A percentile compares a stretch with the other conserved stretches of the same genome.
Conservation (phyloP, 1,284 basidiomycete genomes). For the Peniophora sp. region DNA sequence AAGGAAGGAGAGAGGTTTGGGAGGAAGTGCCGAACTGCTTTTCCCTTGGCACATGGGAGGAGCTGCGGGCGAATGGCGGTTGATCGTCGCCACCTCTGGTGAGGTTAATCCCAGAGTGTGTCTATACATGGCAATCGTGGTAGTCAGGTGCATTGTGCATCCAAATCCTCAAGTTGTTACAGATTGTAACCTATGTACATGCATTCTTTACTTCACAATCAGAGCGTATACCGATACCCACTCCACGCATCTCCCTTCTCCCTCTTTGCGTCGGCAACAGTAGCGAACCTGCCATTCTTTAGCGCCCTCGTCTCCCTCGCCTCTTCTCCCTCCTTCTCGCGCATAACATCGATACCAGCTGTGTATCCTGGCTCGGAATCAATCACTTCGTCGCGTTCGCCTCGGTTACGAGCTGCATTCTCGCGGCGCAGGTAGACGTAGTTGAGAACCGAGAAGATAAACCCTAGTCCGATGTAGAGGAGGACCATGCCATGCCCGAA, state of each 20-base stretch:
- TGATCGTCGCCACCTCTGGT: no score
- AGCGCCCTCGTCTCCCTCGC: not conserved
- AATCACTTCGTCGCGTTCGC: constrained; percentile 64
- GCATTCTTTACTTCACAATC: no score
- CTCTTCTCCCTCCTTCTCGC: not conserved
- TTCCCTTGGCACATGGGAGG: not conserved
- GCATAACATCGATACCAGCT: constrained; percentile 14
- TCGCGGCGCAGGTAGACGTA: constrained; percentile 45
- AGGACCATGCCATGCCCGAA: constrained; percentile 63
- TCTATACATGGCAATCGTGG: no score
- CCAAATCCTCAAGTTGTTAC: no score
- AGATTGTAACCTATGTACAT: no score
- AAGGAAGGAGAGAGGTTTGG: not conserved
- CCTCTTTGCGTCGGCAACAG: constrained; percentile 27
- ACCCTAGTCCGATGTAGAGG: constrained; percentile 62
- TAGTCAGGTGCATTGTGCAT: no score
- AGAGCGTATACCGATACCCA: constrained; percentile 28
- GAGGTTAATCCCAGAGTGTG: no score
- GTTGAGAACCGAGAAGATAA: constrained; percentile 40
- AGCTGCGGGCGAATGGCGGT: not conserved
- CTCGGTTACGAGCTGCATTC: constrained; percentile 54
- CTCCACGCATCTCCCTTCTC: constrained; percentile 31
- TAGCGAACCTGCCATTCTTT: constrained; percentile 23
- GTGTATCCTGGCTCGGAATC: constrained; percentile 15
- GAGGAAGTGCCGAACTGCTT: not conserved